These are phyloP conservation scores for Irpex sp. DNA, from an alignment of 1,284 basidiomycete species.

Conservation along the genomic window DNA sequence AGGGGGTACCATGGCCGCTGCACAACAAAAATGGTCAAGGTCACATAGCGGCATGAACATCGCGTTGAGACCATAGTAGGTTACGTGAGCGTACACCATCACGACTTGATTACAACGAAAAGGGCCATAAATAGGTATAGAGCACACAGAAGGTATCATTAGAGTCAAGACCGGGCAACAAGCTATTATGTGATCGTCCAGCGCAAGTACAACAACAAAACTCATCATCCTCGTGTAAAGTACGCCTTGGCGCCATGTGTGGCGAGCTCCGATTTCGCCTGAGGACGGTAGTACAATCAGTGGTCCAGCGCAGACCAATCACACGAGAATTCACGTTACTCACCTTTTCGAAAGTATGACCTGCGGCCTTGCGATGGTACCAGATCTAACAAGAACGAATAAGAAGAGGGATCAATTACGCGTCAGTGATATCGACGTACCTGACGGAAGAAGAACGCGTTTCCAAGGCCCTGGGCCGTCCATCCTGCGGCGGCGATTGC, in stretches of 20 bases:
- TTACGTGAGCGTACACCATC: not conserved
- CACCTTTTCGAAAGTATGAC: constrained; percentile 82
- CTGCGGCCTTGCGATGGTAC: constrained; percentile 77
- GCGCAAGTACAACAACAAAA: constrained; percentile 4
- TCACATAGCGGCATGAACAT: not conserved
- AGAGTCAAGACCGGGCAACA: constrained; percentile 2
- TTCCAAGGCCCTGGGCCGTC: constrained; percentile 81
- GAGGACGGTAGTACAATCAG: constrained; percentile 16
- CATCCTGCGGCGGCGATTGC: constrained; percentile 84
- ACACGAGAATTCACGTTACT: constrained; percentile 18
- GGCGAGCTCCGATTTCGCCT: constrained; percentile 86
- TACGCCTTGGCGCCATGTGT: constrained; percentile 85
- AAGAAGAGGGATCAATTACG: not conserved
- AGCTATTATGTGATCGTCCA: not conserved
- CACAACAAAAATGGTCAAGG: not conserved
- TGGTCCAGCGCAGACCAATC: not conserved
- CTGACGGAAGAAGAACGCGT: constrained; percentile 80
- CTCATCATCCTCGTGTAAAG: constrained; percentile 69
- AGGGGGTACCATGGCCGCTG: not conserved
- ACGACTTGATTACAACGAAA: constrained; percentile 6
- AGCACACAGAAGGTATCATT: not conserved
- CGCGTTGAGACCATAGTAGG: not conserved
- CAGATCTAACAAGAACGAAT: constrained; percentile 60
- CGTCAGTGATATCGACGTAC: constrained; percentile 33
- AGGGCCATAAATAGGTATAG: constrained; percentile 4